These are phyloP conservation scores for Nadsonia fulvescens DNA, from an alignment of 805 yeast species.

Conservation along the genomic window DNA sequence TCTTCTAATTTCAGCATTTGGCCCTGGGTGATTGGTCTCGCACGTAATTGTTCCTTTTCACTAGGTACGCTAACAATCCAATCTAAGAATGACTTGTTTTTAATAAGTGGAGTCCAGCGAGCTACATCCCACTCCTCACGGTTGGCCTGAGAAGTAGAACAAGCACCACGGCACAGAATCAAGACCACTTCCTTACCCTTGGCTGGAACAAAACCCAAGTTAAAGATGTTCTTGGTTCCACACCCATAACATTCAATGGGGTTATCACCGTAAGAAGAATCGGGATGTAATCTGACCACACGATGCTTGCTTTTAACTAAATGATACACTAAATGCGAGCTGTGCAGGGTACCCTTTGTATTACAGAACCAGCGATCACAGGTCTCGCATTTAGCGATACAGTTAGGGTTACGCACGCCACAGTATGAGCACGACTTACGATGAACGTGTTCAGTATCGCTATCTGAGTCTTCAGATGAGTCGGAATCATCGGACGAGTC, in stretches of 20 bases:
- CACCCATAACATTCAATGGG: slow-evolving; percentile 80
- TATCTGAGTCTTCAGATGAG: too few relatives aligned
- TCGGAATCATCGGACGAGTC: too few relatives aligned
- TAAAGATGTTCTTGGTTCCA: slow-evolving; percentile 63
- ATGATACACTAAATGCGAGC: slow-evolving; percentile 77
- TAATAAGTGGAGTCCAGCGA: slow-evolving; percentile 77
- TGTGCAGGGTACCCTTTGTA: slow-evolving; percentile 34
- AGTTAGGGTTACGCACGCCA: slow-evolving; percentile 44
- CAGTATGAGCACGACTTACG: slow-evolving; percentile 31
- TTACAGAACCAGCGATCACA: slow-evolving; percentile 89
- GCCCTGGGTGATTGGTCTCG: slow-evolving; percentile 37
- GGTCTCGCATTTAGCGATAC: slow-evolving; percentile 56
- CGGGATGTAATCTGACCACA: slow-evolving; percentile 53
- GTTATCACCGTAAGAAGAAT: slow-evolving; percentile 75
- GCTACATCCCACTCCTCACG: slow-evolving; percentile 89
- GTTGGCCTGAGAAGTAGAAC: slow-evolving; percentile 37
- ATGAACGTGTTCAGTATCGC: too few relatives aligned
- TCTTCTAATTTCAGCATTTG: slow-evolving; percentile 62
- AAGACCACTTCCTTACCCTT: slow-evolving; percentile 76
- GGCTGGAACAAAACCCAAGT: slow-evolving; percentile 75
- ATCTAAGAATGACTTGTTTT: slow-evolving; percentile 54
- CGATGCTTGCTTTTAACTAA: slow-evolving; percentile 67
- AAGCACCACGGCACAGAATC: slow-evolving; percentile 71
- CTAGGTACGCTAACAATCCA: slow-evolving; percentile 67
- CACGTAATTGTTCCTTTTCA: slow-evolving; percentile 40